Evolutionary conservation across 441 rosid genomes (phyloP), one percentile per base, ranked within the genome.

Genomic region (Adansonia rubrostipa): DNA sequence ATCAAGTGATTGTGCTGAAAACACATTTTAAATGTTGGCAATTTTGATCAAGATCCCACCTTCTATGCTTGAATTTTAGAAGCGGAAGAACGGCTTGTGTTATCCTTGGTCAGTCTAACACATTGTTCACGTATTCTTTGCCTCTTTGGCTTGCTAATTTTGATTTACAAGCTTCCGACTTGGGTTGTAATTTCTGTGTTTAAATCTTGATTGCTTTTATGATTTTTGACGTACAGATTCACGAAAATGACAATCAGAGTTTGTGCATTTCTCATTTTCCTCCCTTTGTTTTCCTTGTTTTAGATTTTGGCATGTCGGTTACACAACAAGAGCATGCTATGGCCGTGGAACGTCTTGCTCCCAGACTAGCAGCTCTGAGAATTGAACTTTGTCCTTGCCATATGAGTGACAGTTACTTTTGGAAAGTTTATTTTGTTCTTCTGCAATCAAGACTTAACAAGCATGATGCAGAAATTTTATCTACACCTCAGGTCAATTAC

Each of bases 361-460:
- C 92, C 1, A 82, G 90, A 86, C 83, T 91, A 73, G 90, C 88
- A 79, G 95, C 93, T 56, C 78, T 91, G 42, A 86, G 91, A 76
- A 85, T 88, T 70, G 93, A 91, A 36, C 91, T 91, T 75, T 89
- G 93, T 60, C 95, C 95, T 1, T 91, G 88, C 78, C 93, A 91
- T 82, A 87, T 91, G 91, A 87, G 74, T 44, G 88, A 86, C 78
- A 81, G 87, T 83, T 91, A 89, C 86, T 91, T 89, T 81, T 91
- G 93, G 93, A 91, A 89, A 84, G 92, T 91, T 80, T 91, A 91
- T 77, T 91, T 89, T 77, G 95, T 91, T 83, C 95, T 91, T 74
- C 83, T 91, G 58, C 93, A 79, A 79, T 87, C 95, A n/a, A 85
- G 95, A 79, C 93, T 91, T 48, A 84, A 83, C 83, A 91, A 88